A percentile compares a stretch with the other conserved stretches of the same genome.
Evolutionary conservation across 176 grass and related monocot species (phyloP).

Genomic region (Areca catechu): DNA sequence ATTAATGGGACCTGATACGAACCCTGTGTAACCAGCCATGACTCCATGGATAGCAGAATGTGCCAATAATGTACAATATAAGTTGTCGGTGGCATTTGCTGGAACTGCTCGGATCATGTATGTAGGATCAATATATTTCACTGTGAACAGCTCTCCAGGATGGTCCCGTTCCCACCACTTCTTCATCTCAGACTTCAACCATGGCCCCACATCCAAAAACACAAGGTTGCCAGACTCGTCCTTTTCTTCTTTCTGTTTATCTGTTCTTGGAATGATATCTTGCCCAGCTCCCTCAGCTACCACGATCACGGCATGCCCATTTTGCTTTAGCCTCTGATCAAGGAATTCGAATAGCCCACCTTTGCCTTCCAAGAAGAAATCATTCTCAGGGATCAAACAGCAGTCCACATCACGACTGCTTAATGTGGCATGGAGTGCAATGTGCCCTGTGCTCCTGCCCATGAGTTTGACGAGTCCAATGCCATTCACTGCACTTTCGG

Average conservation of each 20-base stretch:
- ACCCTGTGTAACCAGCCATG: constrained; percentile 75
- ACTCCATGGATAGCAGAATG: constrained; percentile 72
- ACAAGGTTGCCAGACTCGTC: constrained; percentile 68
- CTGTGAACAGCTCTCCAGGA: constrained; percentile 50
- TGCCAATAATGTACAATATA: constrained; percentile 74
- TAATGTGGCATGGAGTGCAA: constrained; percentile 63
- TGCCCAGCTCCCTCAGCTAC: constrained; percentile 89
- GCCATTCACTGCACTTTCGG: constrained; percentile 77
- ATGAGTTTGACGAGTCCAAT: constrained; percentile 88
- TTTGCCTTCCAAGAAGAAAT: constrained; percentile 74
- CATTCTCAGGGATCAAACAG: constrained; percentile 76
- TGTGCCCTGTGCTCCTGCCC: constrained; percentile 93
- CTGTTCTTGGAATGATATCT: constrained; percentile 46
- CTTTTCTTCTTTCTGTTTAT: constrained; percentile 44
- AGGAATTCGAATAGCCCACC: constrained; percentile 71
- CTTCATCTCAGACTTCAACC: constrained; percentile 58
- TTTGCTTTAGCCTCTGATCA: constrained; percentile 49
- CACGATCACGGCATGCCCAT: constrained; percentile 61
- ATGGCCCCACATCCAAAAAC: constrained; percentile 58
- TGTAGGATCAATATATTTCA: constrained; percentile 93
- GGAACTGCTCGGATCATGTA: constrained; percentile 83
- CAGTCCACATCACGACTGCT: constrained; percentile 93
- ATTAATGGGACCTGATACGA: constrained; percentile 60
- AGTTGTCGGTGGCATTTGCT: constrained; percentile 73
- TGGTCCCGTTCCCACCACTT: constrained; percentile 76